Percentiles rank a stretch among this genome's conserved stretches.
Evolutionary conservation across 140 eudicot genomes (phyloP).

Genomic region (Stevia rebaudiana): DNA sequence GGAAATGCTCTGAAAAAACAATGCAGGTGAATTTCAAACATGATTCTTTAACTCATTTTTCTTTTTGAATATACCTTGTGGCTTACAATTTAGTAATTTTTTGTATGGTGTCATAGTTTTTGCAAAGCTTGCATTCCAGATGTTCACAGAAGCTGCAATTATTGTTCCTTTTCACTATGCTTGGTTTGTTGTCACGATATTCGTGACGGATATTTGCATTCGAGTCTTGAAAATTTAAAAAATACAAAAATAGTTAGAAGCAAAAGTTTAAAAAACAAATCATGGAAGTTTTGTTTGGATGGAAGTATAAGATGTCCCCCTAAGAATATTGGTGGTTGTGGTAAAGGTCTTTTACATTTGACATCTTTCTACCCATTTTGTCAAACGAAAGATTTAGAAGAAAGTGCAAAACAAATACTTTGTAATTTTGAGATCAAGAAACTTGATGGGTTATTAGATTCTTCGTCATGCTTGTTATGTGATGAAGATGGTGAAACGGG

Average conservation of each 20-base stretch:
- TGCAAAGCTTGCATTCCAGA: conserved; percentile 55
- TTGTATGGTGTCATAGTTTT: conserved; percentile 36
- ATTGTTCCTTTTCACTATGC: conserved; percentile 63
- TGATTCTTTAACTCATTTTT: neutral
- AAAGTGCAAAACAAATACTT: conserved; percentile 39
- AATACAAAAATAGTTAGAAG: conserved; percentile 20
- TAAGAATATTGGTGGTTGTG: conserved; percentile 57
- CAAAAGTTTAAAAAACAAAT: conserved; percentile 27
- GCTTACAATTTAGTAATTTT: neutral
- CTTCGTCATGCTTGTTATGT: conserved; percentile 43
- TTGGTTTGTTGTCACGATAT: conserved; percentile 60
- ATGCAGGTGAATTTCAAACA: conserved; percentile 51
- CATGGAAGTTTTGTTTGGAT: conserved; percentile 40
- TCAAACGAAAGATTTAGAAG: conserved; percentile 54
- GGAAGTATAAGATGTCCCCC: conserved; percentile 62
- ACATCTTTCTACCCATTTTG: conserved; percentile 34
- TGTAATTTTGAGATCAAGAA: conserved; percentile 24
- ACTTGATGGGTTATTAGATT: conserved; percentile 23
- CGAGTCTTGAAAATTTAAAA: conserved; percentile 18
- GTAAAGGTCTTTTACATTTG: conserved; percentile 32
- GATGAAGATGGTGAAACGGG: conserved; percentile 16
- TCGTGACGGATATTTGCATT: conserved; percentile 33
- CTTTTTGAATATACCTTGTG: neutral
- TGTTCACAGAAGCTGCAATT: conserved; percentile 67
- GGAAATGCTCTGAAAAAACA: conserved; percentile 22